Conservation (phyloP, 495 filamentous ascomycete genomes). For the Pseudevernia furfuracea region DNA sequence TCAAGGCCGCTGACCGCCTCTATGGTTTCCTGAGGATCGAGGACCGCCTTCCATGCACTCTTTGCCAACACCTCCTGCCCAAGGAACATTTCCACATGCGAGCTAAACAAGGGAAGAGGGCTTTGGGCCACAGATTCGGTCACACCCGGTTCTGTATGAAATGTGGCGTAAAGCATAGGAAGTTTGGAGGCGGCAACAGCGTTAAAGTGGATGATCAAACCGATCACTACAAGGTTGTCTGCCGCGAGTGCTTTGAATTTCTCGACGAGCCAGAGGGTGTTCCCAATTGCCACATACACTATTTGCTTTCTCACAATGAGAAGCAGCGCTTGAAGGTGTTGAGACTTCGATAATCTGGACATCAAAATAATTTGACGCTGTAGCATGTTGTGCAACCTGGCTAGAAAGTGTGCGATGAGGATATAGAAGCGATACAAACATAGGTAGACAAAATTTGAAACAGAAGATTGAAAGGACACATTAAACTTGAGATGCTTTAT, state of each 20-base stretch:
- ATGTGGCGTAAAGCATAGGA: slow-evolving; percentile 2
- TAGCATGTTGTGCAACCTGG: not conserved
- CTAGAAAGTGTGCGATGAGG: not conserved
- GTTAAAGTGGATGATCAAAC: not conserved
- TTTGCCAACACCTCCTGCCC: slow-evolving; percentile 2
- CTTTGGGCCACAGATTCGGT: not conserved
- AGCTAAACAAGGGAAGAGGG: slow-evolving; percentile 1
- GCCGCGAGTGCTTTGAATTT: not conserved
- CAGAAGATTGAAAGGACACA: not conserved
- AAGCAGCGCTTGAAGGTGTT: not conserved
- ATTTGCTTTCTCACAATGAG: not conserved
- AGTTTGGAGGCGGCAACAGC: slow-evolving; percentile 5
- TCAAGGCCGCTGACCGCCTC: slow-evolving; percentile 1
- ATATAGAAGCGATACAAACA: not conserved
- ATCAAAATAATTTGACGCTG: not conserved
- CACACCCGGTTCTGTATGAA: slow-evolving; percentile 3
- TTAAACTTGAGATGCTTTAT: not conserved
- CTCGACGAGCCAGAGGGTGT: not conserved
- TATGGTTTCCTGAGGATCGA: not conserved
- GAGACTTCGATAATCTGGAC: not conserved
- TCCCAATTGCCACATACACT: not conserved
- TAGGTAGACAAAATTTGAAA: not conserved
- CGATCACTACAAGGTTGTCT: slow-evolving; percentile 7
- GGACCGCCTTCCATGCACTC: not conserved
- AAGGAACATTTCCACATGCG: not conserved